Evolutionary conservation across 2,329 filamentous ascomycete genomes (phyloP), one percentile per base, ranked within the genome.

Genomic region (Dothideomycetidae sp.): DNA sequence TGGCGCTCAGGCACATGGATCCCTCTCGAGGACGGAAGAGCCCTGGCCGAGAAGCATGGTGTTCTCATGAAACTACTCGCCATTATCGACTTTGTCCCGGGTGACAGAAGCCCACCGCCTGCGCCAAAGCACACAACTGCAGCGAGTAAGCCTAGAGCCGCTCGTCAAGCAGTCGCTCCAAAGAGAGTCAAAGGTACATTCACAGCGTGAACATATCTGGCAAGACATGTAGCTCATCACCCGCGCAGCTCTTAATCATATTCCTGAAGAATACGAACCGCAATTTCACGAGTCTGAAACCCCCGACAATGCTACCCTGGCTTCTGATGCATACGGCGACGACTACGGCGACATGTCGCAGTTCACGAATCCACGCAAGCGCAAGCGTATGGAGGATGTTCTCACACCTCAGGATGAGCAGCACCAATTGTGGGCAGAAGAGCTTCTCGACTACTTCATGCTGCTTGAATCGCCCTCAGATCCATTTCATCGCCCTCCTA

Each of bases 391-490:
- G 39, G 78, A 64, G 52, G 73, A 59, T 19, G 44, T 44, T 10
- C 59, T 72, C 56, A 66, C 66, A 10, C 56, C 69, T 43, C 75
- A 73, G 5, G 82, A 92, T 46, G 81, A 86, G 53, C 79, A 90
- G 48, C 86, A 96, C 56, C 78, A 82, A 17, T 68, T 93, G 15
- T 98, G 93, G 59, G 83, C 85, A 11, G 90, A 98, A 47, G 82
- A 90, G 49, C 70, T 98, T 16, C 68, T 98, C 23, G 90, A 98
- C 58, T 98, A 96, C 61, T 98, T 96, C 52, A 78, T 96, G 61
- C 76, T 88, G 31, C 75, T 81, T 36, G 53, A 54, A 38, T 48
- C 48, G 17, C 49, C 49, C 4, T 41, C 47, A 14, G 78, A 84
- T 46, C 80, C 82, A 44, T 75, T 77, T 42, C 52, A 73, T 62